Conservation (phyloP, 306 rosid genomes). For the Inga laurina region DNA sequence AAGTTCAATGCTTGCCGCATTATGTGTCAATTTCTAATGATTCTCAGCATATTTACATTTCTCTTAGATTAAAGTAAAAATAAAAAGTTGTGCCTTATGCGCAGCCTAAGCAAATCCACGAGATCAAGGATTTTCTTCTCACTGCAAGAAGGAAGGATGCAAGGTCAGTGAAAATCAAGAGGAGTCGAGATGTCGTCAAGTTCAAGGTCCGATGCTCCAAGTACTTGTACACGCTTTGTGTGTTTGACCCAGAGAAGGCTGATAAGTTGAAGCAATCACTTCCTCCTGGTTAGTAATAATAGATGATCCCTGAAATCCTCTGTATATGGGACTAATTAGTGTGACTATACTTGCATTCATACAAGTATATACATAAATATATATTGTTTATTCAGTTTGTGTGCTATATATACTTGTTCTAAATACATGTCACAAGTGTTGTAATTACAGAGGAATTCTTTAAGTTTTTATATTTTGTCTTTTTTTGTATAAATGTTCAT, state of each 20-base stretch:
- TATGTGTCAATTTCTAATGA: neutral
- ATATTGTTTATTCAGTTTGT: neutral
- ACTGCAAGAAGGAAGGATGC: conserved; percentile 87
- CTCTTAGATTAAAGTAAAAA: neutral
- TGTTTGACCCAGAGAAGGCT: conserved; percentile 72
- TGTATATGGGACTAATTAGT: neutral
- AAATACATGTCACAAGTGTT: neutral
- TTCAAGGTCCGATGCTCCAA: conserved; percentile 91
- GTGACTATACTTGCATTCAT: neutral
- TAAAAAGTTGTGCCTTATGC: neutral
- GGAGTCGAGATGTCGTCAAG: conserved; percentile 71
- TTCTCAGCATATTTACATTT: neutral
- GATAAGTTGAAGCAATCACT: conserved; percentile 92
- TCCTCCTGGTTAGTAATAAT: conserved; percentile 60
- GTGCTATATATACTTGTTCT: neutral
- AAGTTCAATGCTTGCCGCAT: too few species aligned
- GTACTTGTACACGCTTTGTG: conserved; percentile 83
- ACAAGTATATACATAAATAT: neutral
- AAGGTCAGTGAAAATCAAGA: conserved; percentile 73
- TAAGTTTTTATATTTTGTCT: neutral
- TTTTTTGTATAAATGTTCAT: neutral
- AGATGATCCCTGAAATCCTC: neutral
- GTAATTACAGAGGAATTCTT: neutral
- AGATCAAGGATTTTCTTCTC: conserved; percentile 89
- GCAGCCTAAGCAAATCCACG: conserved; percentile 87